Conservation (phyloP, 495 filamentous ascomycete species). For the Neurospora cerealis region DNA sequence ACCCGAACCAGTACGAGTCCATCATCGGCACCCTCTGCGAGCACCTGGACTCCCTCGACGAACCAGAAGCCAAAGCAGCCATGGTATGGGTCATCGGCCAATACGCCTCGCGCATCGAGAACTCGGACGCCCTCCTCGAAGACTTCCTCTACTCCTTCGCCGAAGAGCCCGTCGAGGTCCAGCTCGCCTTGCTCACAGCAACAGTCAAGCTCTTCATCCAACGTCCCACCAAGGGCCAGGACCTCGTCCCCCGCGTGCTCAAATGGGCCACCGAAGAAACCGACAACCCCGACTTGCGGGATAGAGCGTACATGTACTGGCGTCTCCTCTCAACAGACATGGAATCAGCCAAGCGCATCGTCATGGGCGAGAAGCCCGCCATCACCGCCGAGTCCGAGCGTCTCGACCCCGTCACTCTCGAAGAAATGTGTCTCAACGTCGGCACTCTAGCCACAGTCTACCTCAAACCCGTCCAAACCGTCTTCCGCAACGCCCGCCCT, state of each 20-base stretch:
- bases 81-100: conserved; percentile 99
- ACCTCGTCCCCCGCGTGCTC: conserved; percentile 84
- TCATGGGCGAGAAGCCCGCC: conserved; percentile 87
- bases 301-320: conserved; percentile 98
- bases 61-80: conserved; percentile 82
- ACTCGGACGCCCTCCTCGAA: conserved; percentile 85
- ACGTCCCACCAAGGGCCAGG: conserved; percentile 78
- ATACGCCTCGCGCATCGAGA: conserved; percentile 97
- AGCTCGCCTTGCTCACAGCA: conserved; percentile 90
- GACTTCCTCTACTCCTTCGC: conserved; percentile 90
- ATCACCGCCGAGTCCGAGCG: conserved; percentile 90
- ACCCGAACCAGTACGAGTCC: conserved; percentile 84
- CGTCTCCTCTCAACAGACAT: conserved; percentile 89
- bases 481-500: conserved; percentile 78
- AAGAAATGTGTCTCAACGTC: conserved; percentile 77
- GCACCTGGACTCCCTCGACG: conserved; percentile 93
- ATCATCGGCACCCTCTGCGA: conserved; percentile 95
- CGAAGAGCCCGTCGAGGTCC: conserved; percentile 51
- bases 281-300: conserved; percentile 94
- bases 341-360: conserved; percentile 77
- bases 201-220: conserved; percentile 97
- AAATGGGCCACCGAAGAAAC: conserved; percentile 87
- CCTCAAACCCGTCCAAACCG: conserved; percentile 93
- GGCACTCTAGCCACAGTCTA: conserved; percentile 99
- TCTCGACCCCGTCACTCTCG: conserved; percentile 71